Conservation (phyloP, 495 filamentous ascomycete species). For the Cetradonia linearis region DNA sequence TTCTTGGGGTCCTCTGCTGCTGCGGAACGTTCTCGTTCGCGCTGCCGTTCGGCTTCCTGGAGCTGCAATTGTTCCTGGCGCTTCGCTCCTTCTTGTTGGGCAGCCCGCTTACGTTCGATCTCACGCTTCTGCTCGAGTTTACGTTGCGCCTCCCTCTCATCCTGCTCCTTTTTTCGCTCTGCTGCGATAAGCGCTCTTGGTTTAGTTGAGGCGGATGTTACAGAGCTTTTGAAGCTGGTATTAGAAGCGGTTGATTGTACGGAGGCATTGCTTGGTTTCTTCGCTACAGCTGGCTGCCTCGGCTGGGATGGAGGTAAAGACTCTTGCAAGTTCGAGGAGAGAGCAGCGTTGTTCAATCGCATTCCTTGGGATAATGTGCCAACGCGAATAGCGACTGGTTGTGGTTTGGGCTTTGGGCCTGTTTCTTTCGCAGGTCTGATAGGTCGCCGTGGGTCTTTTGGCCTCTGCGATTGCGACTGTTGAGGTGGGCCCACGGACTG, state of each 20-base stretch:
- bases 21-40: constrained; percentile 35
- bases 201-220: constrained; percentile 46
- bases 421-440: constrained; percentile 61
- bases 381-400: constrained; percentile 70
- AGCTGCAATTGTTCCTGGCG: constrained; percentile 40
- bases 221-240: constrained; percentile 59
- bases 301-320: constrained; percentile 41
- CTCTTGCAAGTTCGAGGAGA: constrained; percentile 51
- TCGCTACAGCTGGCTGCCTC: constrained; percentile 42
- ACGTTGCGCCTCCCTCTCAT: constrained; percentile 66
- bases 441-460: constrained; percentile 50
- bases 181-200: constrained; percentile 53
- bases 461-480: constrained; percentile 36
- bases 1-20: constrained; percentile 50
- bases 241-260: constrained; percentile 54
- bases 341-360: constrained; percentile 47
- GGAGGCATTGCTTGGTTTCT: constrained; percentile 60
- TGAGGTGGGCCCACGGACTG: constrained; percentile 40
- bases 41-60: constrained; percentile 34
- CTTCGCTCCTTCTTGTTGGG: constrained; percentile 40
- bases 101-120: constrained; percentile 62
- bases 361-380: constrained; percentile 61
- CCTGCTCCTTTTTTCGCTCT: constrained; percentile 67
- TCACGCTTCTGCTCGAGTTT: constrained; percentile 70
- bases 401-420: constrained; percentile 55